Percentiles rank a stretch among this genome's conserved stretches.
Evolutionary conservation across 1,284 basidiomycete species (phyloP).

Genomic region (Wolfiporia cocos): DNA sequence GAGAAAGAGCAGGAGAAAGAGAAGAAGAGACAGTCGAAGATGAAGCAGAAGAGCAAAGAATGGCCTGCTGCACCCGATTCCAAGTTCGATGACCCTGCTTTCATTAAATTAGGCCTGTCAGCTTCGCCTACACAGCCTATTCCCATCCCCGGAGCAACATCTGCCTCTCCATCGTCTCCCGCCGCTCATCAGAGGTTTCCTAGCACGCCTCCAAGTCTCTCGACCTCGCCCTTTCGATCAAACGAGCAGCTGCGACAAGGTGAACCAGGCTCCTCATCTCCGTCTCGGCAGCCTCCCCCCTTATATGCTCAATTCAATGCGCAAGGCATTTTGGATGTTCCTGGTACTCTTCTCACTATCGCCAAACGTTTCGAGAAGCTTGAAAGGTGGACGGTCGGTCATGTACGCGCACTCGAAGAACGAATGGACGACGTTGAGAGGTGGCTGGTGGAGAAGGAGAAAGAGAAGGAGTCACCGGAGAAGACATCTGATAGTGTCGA

Average conservation of each 20-base stretch:
- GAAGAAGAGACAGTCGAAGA: constrained; percentile 37
- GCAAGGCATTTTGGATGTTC: constrained; percentile 64
- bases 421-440: constrained; percentile 80
- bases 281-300: constrained; percentile 55
- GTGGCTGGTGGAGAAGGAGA: constrained; percentile 76
- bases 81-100: constrained; percentile 51
- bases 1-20: constrained; percentile 50
- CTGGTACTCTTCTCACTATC: constrained; percentile 61
- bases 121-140: constrained; percentile 25
- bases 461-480: constrained; percentile 34
- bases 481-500: constrained; percentile 16
- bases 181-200: constrained; percentile 36
- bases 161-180: constrained; percentile 54
- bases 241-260: constrained; percentile 36
- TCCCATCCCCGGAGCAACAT: constrained; percentile 37
- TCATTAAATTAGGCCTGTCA: constrained; percentile 44
- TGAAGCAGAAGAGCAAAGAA: constrained; percentile 28
- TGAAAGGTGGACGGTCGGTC: constrained; percentile 79
- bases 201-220: constrained; percentile 50
- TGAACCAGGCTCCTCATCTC: constrained; percentile 51
- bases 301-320: constrained; percentile 68
- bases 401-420: constrained; percentile 76
- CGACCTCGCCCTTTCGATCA: constrained; percentile 49
- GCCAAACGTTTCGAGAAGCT: constrained; percentile 76
- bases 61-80: constrained; percentile 48